A percentile compares a stretch with the other conserved stretches of the same genome.
These are phyloP conservation scores for Inga leiocalycina DNA, from an alignment of 306 rosid genomes.

Conservation along the genomic window DNA sequence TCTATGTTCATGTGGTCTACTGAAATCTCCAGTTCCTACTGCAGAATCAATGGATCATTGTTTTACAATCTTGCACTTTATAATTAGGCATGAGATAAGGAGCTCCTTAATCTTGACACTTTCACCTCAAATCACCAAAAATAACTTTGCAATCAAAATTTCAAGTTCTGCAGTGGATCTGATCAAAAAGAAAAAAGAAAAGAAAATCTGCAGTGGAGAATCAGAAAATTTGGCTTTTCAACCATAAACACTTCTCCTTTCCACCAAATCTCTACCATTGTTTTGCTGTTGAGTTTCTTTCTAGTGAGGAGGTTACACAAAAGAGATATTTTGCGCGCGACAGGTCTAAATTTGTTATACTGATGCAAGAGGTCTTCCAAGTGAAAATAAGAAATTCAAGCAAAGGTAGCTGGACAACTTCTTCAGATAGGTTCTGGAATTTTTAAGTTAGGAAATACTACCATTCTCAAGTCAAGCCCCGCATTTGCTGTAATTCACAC, in stretches of 20 bases:
- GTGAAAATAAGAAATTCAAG: background rate
- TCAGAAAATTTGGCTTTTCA: background rate
- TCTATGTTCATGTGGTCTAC: background rate
- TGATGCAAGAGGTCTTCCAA: background rate
- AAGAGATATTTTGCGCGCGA: background rate
- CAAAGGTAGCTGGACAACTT: background rate
- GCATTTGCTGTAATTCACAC: background rate
- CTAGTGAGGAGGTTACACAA: background rate
- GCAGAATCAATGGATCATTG: background rate
- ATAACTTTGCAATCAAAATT: background rate
- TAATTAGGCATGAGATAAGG: background rate
- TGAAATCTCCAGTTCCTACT: background rate
- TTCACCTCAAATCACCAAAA: background rate
- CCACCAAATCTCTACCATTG: background rate
- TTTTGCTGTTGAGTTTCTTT: background rate
- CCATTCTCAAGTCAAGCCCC: background rate
- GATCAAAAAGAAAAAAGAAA: no score
- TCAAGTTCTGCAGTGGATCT: background rate
- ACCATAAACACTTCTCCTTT: background rate
- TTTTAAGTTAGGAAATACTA: background rate
- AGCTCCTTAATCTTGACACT: background rate
- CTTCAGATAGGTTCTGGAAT: background rate
- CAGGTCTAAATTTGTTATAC: background rate
- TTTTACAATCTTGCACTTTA: background rate
- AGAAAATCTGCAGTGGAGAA: conserved; percentile 5